A percentile compares a stretch with the other conserved stretches of the same genome.
These are phyloP conservation scores for Aechmea fasciata DNA, from an alignment of 176 grass and related monocot genomes.

Conservation along the genomic window DNA sequence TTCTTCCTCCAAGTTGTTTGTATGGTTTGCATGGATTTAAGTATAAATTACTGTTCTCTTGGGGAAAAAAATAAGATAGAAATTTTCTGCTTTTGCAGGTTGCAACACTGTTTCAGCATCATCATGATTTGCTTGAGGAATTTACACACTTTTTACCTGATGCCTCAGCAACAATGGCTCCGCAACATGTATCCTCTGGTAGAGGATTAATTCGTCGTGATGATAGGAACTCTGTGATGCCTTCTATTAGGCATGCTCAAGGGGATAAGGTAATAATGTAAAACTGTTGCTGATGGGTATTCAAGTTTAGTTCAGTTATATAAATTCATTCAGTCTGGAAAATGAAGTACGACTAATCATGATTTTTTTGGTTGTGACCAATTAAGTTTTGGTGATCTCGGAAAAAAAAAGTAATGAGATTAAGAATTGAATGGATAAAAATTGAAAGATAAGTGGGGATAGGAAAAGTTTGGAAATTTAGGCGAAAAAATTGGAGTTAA, in stretches of 20 bases:
- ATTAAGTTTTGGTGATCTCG: too few species aligned
- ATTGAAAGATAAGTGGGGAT: too few species aligned
- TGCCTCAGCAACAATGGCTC: slow-evolving; percentile 45
- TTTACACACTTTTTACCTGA: slow-evolving; percentile 97
- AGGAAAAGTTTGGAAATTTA: too few species aligned
- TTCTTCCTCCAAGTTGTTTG: slow-evolving; percentile 1
- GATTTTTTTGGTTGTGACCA: too few species aligned
- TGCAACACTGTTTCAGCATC: slow-evolving; percentile 56
- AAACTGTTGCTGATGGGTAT: neutral
- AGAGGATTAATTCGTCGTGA: slow-evolving; percentile 49
- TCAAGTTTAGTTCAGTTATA: neutral
- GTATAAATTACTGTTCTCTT: neutral
- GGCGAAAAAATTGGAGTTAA: neutral
- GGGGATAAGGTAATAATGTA: slow-evolving; percentile 57
- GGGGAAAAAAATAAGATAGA: neutral
- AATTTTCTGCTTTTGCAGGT: slow-evolving; percentile 42
- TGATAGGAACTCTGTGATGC: slow-evolving; percentile 57
- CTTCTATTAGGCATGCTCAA: slow-evolving; percentile 33
- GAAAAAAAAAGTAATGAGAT: too few species aligned
- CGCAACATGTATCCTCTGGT: slow-evolving; percentile 37
- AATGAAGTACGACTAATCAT: too few species aligned
- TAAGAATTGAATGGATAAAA: too few species aligned
- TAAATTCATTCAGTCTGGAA: neutral
- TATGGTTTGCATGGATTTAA: neutral
- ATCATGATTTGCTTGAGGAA: slow-evolving; percentile 90